phyloP scores from a whole-genome alignment of 495 filamentous ascomycete species.

The Neurospora hispaniola region DNA sequence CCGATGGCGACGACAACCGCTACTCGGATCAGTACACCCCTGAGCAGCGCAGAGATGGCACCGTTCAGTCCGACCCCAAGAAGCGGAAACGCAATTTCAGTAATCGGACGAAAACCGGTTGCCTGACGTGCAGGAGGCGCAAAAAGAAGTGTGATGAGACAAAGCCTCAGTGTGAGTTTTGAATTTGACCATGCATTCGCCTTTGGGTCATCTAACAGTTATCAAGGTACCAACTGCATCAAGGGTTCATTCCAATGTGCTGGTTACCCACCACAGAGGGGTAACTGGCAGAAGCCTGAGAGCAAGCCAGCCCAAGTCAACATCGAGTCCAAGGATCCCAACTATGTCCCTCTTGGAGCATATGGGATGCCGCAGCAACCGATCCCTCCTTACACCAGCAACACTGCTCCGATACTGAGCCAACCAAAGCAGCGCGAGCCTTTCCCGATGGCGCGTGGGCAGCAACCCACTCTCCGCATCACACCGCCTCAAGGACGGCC shows the following conservation, averaged over 20 bases:
- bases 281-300: slow-evolving; percentile 57
- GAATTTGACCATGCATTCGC: background rate
- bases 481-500: slow-evolving; percentile 44
- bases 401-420: slow-evolving; percentile 7
- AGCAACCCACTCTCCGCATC: slow-evolving; percentile 36
- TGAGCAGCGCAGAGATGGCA: slow-evolving; percentile 37
- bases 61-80: slow-evolving; percentile 61
- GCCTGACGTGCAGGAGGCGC: slow-evolving; percentile 83
- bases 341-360: slow-evolving; percentile 47
- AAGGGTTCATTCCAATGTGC: slow-evolving; percentile 87
- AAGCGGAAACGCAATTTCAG: slow-evolving; percentile 83
- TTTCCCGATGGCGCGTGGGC: slow-evolving; percentile 40
- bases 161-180: slow-evolving; percentile 75
- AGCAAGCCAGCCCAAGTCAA: slow-evolving; percentile 56
- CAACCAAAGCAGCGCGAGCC: slow-evolving; percentile 38
- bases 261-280: slow-evolving; percentile 69
- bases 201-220: slow-evolving; percentile 8
- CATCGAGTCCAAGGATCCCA: slow-evolving; percentile 73
- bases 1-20: slow-evolving; percentile 35
- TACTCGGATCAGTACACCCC: slow-evolving; percentile 35
- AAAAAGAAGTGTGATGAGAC: slow-evolving; percentile 99
- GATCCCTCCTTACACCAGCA: slow-evolving; percentile 19
- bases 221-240: slow-evolving; percentile 78
- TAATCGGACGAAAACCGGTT: slow-evolving; percentile 95
- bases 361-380: slow-evolving; percentile 39